Base-by-base conservation (phyloP, 2,329 filamentous ascomycete species). In the Camillea tinctor region DNA sequence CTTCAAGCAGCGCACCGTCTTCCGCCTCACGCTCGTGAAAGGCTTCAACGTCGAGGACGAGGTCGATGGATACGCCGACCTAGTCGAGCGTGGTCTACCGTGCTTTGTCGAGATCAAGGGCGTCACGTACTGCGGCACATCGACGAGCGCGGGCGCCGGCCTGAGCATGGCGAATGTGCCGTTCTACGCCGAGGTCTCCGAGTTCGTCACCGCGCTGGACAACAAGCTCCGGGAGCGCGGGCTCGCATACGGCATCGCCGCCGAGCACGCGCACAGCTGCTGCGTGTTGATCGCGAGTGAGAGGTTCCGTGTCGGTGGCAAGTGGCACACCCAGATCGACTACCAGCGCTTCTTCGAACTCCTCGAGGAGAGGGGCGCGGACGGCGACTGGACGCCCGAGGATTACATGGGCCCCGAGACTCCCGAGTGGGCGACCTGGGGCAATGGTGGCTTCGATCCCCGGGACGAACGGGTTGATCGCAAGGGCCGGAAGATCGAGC, bases 11-110 rank as follows among this genome's bases (percentile, higher is more conserved):
- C 88, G 94, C 57, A 98, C 95, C 5, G 95, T 98, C 3, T 98
- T 96, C 81, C 88, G 95, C 1, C 84, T 98, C 3, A 98, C 94
- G 0, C 87, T 99, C 1, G 95, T 98, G 72, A 98, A 98, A 79
- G 94, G 93, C 2, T 98, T 99, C 84, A 98, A 99, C 73, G 87
- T 98, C 65, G 94, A 97, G 22, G 93, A 97, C 68, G 95, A 97
- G 75, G 92, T 89, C 5, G 85, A 89, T 65, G 94, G 94, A 4
- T 98, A 99, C 71, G 94, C 94, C 0, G 88, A 92, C 70, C 86
- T 98, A 1, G 90, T 98, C 19, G 91, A 93, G 72, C 87, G 88
- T 66, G 93, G 90, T 0, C 81, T 97, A 21, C 94, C 94, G 0
- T 94, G 92, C 74, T 97, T 98, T 72, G 87, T 98, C 54, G 94